A percentile compares a stretch with the other conserved stretches of the same genome.
phyloP scores from a whole-genome alignment of 331 rosid genomes.

The Stylosanthes scabra region DNA sequence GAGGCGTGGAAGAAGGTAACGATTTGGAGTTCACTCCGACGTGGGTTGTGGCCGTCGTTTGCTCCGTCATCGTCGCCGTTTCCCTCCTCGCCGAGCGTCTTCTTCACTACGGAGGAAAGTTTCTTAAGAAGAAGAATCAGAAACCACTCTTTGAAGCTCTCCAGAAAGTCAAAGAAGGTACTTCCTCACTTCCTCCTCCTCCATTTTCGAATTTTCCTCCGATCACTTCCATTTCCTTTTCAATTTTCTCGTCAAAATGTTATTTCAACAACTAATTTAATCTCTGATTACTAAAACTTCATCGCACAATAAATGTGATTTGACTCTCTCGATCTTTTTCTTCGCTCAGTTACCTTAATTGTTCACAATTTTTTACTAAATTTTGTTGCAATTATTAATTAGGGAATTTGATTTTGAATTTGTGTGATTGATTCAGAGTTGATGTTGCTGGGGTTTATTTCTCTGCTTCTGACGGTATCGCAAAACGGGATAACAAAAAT shows the following conservation, averaged over 20 bases:
- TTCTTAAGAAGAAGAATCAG: constrained; percentile 61
- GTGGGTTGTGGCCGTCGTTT: constrained; percentile 77
- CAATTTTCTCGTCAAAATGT: too few species aligned
- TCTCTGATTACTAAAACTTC: too few species aligned
- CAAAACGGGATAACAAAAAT: constrained; percentile 58
- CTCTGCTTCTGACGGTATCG: constrained; percentile 63
- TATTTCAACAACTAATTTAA: too few species aligned
- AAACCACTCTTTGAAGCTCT: constrained; percentile 71
- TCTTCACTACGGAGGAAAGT: constrained; percentile 56
- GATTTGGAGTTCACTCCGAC: constrained; percentile 72
- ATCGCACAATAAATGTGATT: too few species aligned
- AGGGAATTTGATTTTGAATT: background rate
- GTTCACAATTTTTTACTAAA: too few species aligned
- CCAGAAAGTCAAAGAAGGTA: constrained; percentile 77
- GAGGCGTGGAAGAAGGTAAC: constrained; percentile 26
- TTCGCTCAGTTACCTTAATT: too few species aligned
- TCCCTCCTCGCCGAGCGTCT: constrained; percentile 55
- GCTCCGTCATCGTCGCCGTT: constrained; percentile 61
- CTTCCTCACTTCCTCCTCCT: too few species aligned
- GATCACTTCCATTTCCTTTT: background rate
- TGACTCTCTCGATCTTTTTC: too few species aligned
- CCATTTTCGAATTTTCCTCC: background rate
- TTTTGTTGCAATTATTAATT: too few species aligned
- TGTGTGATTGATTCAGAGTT: constrained; percentile 49
- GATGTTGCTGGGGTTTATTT: constrained; percentile 76